phyloP scores from a whole-genome alignment of 2,329 filamentous ascomycete genomes.

The Ophiosphaerella narmari region DNA sequence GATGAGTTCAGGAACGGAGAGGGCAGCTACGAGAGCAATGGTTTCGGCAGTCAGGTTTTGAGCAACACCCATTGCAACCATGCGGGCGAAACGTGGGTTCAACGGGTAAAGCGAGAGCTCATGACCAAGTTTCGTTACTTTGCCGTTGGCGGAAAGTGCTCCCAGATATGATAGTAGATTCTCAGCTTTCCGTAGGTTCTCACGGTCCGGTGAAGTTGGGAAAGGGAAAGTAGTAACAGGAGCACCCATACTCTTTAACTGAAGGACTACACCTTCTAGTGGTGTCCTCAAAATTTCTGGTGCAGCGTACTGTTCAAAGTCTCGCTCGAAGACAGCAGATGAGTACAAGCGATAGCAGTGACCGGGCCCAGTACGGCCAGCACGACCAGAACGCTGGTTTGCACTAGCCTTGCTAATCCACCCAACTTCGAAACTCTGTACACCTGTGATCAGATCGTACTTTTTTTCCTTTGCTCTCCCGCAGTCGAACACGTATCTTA shows the following conservation, averaged over 20 bases:
- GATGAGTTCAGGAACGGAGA: slow-evolving; percentile 88
- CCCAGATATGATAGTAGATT: slow-evolving; percentile 84
- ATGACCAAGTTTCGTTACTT: slow-evolving; percentile 77
- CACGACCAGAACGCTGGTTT: slow-evolving; percentile 87
- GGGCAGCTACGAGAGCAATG: slow-evolving; percentile 82
- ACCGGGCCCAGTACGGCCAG: slow-evolving; percentile 90
- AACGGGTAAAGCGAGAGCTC: slow-evolving; percentile 89
- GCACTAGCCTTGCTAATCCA: slow-evolving; percentile 99
- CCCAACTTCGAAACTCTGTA: slow-evolving; percentile 91
- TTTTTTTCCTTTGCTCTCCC: slow-evolving; percentile 90
- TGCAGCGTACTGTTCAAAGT: slow-evolving; percentile 82
- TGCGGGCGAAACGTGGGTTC: slow-evolving; percentile 87
- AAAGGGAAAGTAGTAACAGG: slow-evolving; percentile 95
- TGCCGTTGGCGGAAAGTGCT: slow-evolving; percentile 72
- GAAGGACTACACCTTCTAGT: slow-evolving; percentile 85
- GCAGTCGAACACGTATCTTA: slow-evolving; percentile 94
- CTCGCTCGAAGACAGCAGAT: slow-evolving; percentile 88
- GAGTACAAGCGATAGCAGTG: slow-evolving; percentile 96
- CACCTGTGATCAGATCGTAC: slow-evolving; percentile 84
- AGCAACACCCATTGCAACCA: slow-evolving; percentile 83
- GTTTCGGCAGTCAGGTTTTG: slow-evolving; percentile 84
- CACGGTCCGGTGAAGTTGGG: slow-evolving; percentile 81
- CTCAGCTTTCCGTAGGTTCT: slow-evolving; percentile 80
- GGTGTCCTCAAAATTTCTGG: slow-evolving; percentile 91
- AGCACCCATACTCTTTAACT: slow-evolving; percentile 93